phyloP scores from a whole-genome alignment of 2,329 filamentous ascomycete species.

The Xylariaceae sp. region DNA sequence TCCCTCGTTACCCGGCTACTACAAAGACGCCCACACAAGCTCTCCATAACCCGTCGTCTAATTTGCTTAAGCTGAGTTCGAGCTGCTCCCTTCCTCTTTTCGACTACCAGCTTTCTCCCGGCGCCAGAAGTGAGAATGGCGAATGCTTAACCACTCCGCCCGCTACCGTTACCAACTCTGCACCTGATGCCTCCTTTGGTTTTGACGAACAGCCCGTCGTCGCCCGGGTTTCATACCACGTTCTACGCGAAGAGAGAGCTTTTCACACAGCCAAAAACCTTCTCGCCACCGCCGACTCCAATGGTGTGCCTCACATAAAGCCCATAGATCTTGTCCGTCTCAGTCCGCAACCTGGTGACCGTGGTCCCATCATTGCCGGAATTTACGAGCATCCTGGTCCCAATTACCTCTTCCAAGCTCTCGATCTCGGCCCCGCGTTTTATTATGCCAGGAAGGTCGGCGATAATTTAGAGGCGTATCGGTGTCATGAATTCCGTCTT shows the following conservation, averaged over 20 bases:
- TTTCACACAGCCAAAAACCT: constrained; percentile 78
- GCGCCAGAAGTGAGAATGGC: constrained; percentile 39
- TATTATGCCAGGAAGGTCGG: constrained; percentile 54
- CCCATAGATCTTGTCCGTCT: constrained; percentile 77
- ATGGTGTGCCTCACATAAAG: constrained; percentile 70
- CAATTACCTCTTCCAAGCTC: constrained; percentile 65
- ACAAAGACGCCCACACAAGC: constrained; percentile 45
- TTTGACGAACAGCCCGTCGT: constrained; percentile 62
- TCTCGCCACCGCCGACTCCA: constrained; percentile 65
- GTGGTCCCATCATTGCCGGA: constrained; percentile 67
- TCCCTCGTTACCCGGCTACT: constrained; percentile 47
- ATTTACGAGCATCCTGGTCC: constrained; percentile 75
- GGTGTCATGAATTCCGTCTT: constrained; percentile 44
- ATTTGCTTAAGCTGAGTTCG: constrained; percentile 40
- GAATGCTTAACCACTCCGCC: constrained; percentile 38
- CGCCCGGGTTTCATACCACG: constrained; percentile 77
- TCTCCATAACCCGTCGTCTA: constrained; percentile 41
- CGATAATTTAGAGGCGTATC: constrained; percentile 46
- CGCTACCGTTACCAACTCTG: constrained; percentile 32
- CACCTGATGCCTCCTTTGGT: constrained; percentile 46
- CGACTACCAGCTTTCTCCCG: constrained; percentile 38
- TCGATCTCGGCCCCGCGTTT: constrained; percentile 75
- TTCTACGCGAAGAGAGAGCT: constrained; percentile 78
- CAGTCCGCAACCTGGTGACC: constrained; percentile 63
- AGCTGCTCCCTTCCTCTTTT: constrained; percentile 42